Conservation (phyloP, 108 stramenopile species). For the Discostella stelligeroides region DNA sequence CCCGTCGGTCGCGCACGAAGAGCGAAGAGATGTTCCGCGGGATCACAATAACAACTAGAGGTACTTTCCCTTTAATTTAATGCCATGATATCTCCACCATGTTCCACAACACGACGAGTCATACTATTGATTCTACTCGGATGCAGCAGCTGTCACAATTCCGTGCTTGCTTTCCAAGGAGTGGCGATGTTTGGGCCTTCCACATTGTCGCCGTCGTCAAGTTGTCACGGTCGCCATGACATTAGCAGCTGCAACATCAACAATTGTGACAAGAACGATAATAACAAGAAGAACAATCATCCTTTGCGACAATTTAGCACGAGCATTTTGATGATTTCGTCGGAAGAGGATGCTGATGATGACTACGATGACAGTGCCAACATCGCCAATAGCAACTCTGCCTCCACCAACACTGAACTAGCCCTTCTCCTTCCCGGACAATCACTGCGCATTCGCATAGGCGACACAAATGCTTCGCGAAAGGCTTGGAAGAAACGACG, state of each 20-base stretch:
- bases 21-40: too few relatives aligned
- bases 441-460: constrained; percentile 71
- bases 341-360: neutral
- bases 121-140: neutral
- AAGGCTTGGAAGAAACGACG: constrained; percentile 92
- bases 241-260: neutral
- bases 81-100: too few relatives aligned
- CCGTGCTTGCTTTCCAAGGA: neutral
- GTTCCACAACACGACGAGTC: too few relatives aligned
- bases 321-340: neutral
- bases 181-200: too few relatives aligned
- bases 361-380: neutral
- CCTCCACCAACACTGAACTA: constrained; percentile 8
- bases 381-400: neutral
- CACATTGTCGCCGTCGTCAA: too few relatives aligned
- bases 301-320: too few relatives aligned
- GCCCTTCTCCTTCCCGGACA: constrained; percentile 59
- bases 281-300: neutral
- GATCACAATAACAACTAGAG: too few relatives aligned
- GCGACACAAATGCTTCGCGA: constrained; percentile 70
- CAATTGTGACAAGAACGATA: neutral
- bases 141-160: neutral
- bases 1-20: too few relatives aligned
- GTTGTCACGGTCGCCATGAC: neutral
- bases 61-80: too few relatives aligned